Base-by-base conservation (phyloP, 1,284 basidiomycete species). In the Pulveroboletus sp. region DNA sequence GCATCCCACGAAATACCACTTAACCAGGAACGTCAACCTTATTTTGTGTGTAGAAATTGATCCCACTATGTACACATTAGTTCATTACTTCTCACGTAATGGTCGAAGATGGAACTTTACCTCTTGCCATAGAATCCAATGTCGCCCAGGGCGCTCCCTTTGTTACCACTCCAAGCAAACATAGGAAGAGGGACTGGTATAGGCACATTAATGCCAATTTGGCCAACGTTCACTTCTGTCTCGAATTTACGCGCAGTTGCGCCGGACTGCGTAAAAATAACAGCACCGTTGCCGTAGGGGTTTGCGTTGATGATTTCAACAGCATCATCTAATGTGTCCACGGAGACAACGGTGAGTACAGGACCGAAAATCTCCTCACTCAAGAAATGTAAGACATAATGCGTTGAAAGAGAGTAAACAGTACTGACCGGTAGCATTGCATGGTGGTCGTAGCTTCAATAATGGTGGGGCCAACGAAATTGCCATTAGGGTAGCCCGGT, bases 301-400 rank as follows among this genome's bases (percentile, higher is more conserved):
- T 97, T 98, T 54, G 78, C 75, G 75, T 98, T 98, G 75, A 98
- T 87, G 61, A 97, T 86, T 39, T 85, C 83, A 59, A 98, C 81
- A 21, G 95, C 96, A 63, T 98, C 93, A 63, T 98, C 95, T 47
- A 99, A 78, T 2, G 88, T 93, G 53, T 94, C 86, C 8, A 89
- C 92, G 53, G 83, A 79, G 62, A 98, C 71, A 52, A 97, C 80
- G 24, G 89, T 78, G 42, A 99, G 80, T 0, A 89, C 95, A 4
- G 96, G 96, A 3, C 95, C 96, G 65, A 98, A 98, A 63, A 98
- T 97, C 73, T 98, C 95, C 69, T 94, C 86, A 61, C 92, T 95
- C 19, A 56, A 37, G 50, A 26, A 41, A 52, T 8, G 36, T 57
- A 26, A 63, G 33, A 58, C 35, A 47, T 29, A 17, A 19, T 9